A percentile compares a stretch with the other conserved stretches of the same genome.
These are phyloP conservation scores for Phytophthora rubi DNA, from an alignment of 352 stramenopile species.

Conservation along the genomic window DNA sequence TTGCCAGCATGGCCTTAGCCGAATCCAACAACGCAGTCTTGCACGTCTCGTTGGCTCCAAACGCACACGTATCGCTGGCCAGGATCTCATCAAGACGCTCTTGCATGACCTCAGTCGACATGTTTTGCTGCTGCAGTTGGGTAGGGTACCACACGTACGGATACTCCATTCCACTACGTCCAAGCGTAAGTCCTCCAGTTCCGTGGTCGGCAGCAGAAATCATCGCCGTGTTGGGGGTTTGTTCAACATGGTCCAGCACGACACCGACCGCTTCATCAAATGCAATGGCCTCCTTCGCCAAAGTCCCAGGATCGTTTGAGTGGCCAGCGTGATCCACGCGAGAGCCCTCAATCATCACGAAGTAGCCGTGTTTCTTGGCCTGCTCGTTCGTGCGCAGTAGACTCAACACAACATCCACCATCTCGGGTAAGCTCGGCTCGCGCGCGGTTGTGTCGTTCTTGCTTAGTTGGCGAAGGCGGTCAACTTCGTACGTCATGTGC, in stretches of 20 bases:
- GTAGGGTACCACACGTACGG: slow-evolving; percentile 61
- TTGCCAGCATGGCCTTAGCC: slow-evolving; percentile 47
- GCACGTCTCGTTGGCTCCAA: slow-evolving; percentile 46
- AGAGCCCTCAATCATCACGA: slow-evolving; percentile 81
- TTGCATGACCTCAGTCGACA: slow-evolving; percentile 64
- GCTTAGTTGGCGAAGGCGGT: slow-evolving; percentile 49
- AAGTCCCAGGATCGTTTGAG: slow-evolving; percentile 71
- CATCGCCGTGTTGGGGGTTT: slow-evolving; percentile 56
- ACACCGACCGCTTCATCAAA: slow-evolving; percentile 77
- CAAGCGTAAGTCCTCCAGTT: slow-evolving; percentile 68
- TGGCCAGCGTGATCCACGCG: slow-evolving; percentile 72
- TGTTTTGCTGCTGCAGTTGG: slow-evolving; percentile 53
- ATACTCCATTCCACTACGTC: slow-evolving; percentile 21
- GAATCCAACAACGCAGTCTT: slow-evolving; percentile 45
- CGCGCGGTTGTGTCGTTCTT: slow-evolving; percentile 45
- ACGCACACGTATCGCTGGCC: slow-evolving; percentile 36
- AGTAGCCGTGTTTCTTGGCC: slow-evolving; percentile 78
- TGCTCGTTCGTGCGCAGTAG: slow-evolving; percentile 74
- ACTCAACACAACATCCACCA: slow-evolving; percentile 65
- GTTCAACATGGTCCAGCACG: slow-evolving; percentile 61
- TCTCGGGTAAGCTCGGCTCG: slow-evolving; percentile 65
- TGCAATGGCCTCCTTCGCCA: slow-evolving; percentile 70
- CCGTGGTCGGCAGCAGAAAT: slow-evolving; percentile 71
- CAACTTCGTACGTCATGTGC: slow-evolving; percentile 79
- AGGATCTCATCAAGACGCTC: slow-evolving; percentile 43